These are phyloP conservation scores for Nephelium lappaceum DNA, from an alignment of 345 rosid species.

Conservation along the genomic window DNA sequence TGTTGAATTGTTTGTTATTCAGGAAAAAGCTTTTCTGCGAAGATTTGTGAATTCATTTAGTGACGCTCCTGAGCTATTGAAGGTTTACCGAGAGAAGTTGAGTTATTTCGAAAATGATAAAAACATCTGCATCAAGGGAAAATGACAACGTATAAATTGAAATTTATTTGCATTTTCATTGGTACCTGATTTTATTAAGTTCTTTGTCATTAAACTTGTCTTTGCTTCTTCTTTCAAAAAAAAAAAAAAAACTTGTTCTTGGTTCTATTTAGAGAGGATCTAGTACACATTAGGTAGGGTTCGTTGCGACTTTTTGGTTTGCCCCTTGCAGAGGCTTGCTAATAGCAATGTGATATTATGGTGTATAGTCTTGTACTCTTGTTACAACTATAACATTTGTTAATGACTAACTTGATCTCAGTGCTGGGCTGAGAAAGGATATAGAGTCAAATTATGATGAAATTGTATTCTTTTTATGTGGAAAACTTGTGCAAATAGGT, in stretches of 20 bases:
- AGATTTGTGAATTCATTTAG: conserved; percentile 23
- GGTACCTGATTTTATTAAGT: no score
- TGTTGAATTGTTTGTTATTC: background rate
- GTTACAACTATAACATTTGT: background rate
- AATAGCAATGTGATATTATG: background rate
- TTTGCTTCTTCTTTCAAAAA: no score
- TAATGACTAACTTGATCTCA: background rate
- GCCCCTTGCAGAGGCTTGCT: background rate
- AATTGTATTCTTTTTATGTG: no score
- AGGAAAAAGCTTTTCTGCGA: conserved; percentile 22
- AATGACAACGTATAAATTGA: no score
- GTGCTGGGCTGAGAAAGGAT: background rate
- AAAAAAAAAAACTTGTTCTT: background rate
- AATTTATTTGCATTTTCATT: no score
- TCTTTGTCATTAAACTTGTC: background rate
- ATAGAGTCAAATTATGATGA: background rate
- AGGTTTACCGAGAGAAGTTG: conserved; percentile 20
- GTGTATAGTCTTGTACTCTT: background rate
- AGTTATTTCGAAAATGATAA: background rate
- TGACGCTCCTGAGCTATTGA: conserved; percentile 21
- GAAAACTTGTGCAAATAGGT: background rate
- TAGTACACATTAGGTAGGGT: background rate
- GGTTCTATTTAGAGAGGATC: background rate
- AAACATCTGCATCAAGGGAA: background rate
- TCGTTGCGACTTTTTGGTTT: background rate